A percentile compares a stretch with the other conserved stretches of the same genome.
These are phyloP conservation scores for Eutrema yunnanense DNA, from an alignment of 345 rosid genomes.

Conservation along the genomic window DNA sequence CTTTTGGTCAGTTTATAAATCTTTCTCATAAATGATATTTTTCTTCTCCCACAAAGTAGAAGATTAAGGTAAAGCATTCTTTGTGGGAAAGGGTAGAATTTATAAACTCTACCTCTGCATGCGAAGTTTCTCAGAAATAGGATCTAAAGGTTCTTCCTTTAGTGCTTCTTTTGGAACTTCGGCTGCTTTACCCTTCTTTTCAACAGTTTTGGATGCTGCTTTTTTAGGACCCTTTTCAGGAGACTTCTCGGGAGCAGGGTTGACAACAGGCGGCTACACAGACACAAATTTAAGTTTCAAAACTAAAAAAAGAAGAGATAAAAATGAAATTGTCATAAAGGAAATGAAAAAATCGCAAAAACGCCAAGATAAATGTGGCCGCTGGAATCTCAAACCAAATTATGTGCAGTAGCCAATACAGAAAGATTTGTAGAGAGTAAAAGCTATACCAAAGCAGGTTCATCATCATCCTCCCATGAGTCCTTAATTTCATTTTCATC, in stretches of 20 bases:
- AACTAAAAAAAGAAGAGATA: not conserved
- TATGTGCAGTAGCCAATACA: no score
- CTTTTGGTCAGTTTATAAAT: not conserved
- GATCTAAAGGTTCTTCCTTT: slow-evolving; percentile 52
- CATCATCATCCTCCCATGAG: slow-evolving; percentile 99
- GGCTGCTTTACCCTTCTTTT: slow-evolving; percentile 50
- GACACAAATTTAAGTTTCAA: not conserved
- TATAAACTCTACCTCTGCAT: slow-evolving; percentile 55
- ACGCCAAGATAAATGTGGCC: no score
- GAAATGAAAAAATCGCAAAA: not conserved
- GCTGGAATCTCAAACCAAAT: no score
- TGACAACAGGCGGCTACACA: slow-evolving; percentile 38
- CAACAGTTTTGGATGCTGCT: slow-evolving; percentile 40
- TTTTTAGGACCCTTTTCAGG: slow-evolving; percentile 30
- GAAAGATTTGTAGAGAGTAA: not conserved
- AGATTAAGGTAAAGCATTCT: not conserved
- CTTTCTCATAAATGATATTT: not conserved
- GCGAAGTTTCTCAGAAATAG: slow-evolving; percentile 66
- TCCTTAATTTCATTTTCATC: slow-evolving; percentile 88
- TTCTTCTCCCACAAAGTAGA: not conserved
- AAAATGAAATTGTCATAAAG: no score
- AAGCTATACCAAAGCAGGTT: slow-evolving; percentile 54
- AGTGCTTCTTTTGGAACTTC: slow-evolving; percentile 15
- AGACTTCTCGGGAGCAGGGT: slow-evolving; percentile 39
- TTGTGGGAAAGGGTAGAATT: not conserved